phyloP scores from a whole-genome alignment of 129 eudicot species.

The Solidago caesia region DNA sequence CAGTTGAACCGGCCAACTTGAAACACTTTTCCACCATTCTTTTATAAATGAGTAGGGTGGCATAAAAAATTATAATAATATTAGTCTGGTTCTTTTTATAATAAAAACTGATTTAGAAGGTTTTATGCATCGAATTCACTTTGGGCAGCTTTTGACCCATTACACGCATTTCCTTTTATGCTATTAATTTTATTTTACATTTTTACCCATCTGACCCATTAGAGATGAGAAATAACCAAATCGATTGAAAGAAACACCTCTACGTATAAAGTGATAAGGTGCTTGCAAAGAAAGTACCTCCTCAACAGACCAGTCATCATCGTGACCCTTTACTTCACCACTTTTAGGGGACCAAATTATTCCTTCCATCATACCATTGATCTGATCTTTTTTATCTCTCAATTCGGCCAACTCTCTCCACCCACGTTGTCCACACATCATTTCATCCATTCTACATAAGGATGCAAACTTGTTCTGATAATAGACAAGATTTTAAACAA shows the following conservation, averaged over 20 bases:
- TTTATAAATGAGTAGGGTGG: background rate
- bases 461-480: conserved; percentile 20
- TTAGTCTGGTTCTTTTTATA: background rate
- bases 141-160: background rate
- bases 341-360: conserved; percentile 37
- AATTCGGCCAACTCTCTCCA: conserved; percentile 57
- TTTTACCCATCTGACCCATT: background rate
- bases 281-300: conserved; percentile 44
- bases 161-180: background rate
- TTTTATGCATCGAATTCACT: background rate
- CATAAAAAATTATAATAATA: background rate
- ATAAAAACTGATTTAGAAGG: background rate
- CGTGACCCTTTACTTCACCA: conserved; percentile 36
- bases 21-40: background rate
- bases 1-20: background rate
- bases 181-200: background rate
- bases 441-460: conserved; percentile 83
- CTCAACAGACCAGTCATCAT: conserved; percentile 55
- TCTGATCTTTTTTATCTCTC: conserved; percentile 50
- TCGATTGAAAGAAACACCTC: background rate
- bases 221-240: background rate
- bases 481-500: conserved; percentile 7
- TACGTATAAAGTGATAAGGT: conserved; percentile 13
- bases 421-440: conserved; percentile 77
- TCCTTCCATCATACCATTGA: conserved; percentile 47